phyloP scores from a whole-genome alignment of 2,329 filamentous ascomycete genomes.

The Cadophora sp. region DNA sequence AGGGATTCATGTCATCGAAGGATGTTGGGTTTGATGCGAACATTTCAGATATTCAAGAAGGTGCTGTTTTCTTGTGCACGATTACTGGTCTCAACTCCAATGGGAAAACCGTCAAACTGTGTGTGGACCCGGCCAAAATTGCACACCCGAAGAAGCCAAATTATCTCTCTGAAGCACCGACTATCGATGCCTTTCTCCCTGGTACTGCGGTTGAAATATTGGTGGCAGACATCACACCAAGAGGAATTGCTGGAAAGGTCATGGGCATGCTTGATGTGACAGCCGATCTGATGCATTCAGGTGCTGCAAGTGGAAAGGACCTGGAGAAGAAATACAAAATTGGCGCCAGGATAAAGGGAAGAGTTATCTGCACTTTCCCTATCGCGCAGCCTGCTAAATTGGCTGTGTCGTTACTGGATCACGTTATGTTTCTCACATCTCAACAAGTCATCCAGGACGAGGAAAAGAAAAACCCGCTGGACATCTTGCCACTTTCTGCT shows the following conservation, averaged over 20 bases:
- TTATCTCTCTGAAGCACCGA: slow-evolving; percentile 77
- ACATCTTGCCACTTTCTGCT: slow-evolving; percentile 73
- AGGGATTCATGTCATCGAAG: slow-evolving; percentile 85
- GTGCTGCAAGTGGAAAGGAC: slow-evolving; percentile 71
- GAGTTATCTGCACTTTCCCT: slow-evolving; percentile 89
- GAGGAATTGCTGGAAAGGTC: slow-evolving; percentile 86
- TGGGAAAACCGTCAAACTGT: slow-evolving; percentile 87
- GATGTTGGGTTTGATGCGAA: slow-evolving; percentile 74
- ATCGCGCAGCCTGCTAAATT: slow-evolving; percentile 80
- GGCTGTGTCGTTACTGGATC: slow-evolving; percentile 87
- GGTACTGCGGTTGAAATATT: slow-evolving; percentile 90
- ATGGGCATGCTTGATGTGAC: slow-evolving; percentile 92
- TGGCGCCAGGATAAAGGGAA: slow-evolving; percentile 82
- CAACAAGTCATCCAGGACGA: slow-evolving; percentile 53
- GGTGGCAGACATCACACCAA: slow-evolving; percentile 74
- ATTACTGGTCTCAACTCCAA: slow-evolving; percentile 77
- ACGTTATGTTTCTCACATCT: slow-evolving; percentile 69
- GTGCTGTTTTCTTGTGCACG: slow-evolving; percentile 83
- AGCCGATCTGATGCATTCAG: slow-evolving; percentile 89
- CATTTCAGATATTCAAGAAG: slow-evolving; percentile 76
- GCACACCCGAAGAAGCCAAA: slow-evolving; percentile 70
- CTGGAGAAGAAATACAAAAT: slow-evolving; percentile 81
- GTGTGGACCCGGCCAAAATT: slow-evolving; percentile 73
- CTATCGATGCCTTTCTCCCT: slow-evolving; percentile 87
- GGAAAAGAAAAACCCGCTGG: slow-evolving; percentile 56